Conservation (phyloP, 192 early-diverging fungal genomes). For the Podila horticola region DNA sequence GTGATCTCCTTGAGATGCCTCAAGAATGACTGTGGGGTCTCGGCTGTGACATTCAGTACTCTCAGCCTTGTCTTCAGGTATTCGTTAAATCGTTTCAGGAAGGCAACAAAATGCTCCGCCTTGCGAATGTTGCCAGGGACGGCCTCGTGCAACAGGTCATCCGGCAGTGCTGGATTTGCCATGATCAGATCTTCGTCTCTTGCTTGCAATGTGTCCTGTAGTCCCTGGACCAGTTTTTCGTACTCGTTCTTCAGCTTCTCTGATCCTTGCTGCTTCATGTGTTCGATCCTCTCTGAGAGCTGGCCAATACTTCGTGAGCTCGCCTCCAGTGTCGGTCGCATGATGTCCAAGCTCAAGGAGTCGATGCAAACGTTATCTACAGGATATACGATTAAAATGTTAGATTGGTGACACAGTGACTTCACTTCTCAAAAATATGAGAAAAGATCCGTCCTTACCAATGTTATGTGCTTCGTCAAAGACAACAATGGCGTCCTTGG, state of each 20-base stretch:
- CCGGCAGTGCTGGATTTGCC: conserved; percentile 95
- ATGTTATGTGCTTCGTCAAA: conserved; percentile 99
- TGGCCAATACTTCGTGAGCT: conserved; percentile 82
- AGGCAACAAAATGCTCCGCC: conserved; percentile 98
- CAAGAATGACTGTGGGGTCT: conserved; percentile 93
- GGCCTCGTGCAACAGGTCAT: conserved; percentile 92
- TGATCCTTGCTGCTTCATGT: conserved; percentile 89
- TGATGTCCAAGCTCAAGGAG: conserved; percentile 94
- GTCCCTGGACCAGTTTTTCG: conserved; percentile 85
- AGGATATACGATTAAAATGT: background rate
- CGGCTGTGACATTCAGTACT: conserved; percentile 97
- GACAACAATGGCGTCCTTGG: conserved; percentile 95
- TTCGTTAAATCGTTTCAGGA: conserved; percentile 95
- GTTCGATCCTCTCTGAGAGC: conserved; percentile 76
- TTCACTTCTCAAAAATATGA: background rate
- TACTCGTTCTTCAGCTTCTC: conserved; percentile 94
- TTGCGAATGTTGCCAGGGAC: conserved; percentile 97
- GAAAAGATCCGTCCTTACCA: conserved; percentile 57
- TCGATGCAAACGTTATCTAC: conserved; percentile 99
- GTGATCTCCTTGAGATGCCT: conserved; percentile 96
- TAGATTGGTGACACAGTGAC: too few species aligned
- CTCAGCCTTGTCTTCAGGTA: conserved; percentile 97
- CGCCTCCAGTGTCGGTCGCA: conserved; percentile 88
- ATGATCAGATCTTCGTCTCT: conserved; percentile 89
- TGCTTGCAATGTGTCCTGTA: conserved; percentile 76